Evolutionary conservation across 192 early-diverging fungal species (phyloP).

Genomic region (Coemansia sp.): DNA sequence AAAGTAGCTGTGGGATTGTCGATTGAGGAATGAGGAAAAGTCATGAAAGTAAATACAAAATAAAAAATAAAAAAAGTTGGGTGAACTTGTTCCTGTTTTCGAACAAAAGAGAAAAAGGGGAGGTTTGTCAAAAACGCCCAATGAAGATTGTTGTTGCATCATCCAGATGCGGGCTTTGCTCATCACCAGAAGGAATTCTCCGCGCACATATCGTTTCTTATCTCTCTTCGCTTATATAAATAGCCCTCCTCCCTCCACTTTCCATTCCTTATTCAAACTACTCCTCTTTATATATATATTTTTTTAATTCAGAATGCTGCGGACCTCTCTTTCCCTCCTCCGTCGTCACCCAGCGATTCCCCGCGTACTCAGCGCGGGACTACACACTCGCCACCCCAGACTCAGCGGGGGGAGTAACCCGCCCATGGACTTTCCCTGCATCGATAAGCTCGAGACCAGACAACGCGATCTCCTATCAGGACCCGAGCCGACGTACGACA

Average conservation of each 20-base stretch:
- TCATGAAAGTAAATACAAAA: not conserved
- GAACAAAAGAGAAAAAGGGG: too few relatives aligned
- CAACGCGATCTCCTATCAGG: conserved; percentile 67
- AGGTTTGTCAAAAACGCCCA: too few relatives aligned
- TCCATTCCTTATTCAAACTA: not conserved
- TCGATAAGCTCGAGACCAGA: conserved; percentile 64
- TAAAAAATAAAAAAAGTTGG: too few relatives aligned
- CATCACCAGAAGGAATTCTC: not conserved
- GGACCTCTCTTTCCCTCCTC: not conserved
- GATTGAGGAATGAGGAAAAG: not conserved
- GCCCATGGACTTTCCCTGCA: conserved; percentile 74
- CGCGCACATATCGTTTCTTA: not conserved
- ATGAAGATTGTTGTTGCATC: not conserved
- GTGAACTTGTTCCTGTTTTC: too few relatives aligned
- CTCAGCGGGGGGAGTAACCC: conserved; percentile 47
- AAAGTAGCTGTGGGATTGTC: not conserved
- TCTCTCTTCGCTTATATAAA: not conserved
- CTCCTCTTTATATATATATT: not conserved
- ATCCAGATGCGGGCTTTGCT: not conserved
- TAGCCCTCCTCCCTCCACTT: not conserved
- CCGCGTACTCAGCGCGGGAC: not conserved
- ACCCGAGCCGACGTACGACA: conserved; percentile 83
- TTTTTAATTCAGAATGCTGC: not conserved
- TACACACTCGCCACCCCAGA: not conserved
- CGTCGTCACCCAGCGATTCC: not conserved